Evolutionary conservation across 257 asterid species (phyloP).

Genomic region (Nicotiana tabacum): DNA sequence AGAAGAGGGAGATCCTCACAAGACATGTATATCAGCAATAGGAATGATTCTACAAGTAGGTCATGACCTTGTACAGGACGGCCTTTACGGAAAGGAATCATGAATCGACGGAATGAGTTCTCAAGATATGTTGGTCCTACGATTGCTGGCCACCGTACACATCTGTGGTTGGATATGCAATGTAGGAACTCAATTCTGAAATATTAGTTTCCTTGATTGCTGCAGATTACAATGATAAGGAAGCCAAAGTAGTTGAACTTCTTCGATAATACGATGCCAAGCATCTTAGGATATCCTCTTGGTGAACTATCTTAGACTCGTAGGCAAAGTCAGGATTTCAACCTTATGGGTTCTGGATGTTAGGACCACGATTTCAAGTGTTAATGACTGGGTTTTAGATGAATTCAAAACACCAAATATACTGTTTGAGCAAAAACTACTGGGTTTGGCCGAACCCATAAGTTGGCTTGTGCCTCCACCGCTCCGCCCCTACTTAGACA

Average conservation of each 20-base stretch:
- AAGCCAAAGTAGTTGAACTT: background rate
- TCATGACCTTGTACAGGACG: background rate
- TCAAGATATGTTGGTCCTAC: background rate
- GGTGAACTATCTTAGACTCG: background rate
- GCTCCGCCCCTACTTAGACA: background rate
- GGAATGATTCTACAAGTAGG: background rate
- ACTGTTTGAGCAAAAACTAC: too few relatives aligned
- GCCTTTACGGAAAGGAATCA: background rate
- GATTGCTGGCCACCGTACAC: background rate
- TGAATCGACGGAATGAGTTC: background rate
- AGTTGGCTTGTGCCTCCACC: too few relatives aligned
- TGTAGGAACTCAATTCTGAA: background rate
- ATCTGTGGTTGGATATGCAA: background rate
- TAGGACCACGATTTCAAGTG: too few relatives aligned
- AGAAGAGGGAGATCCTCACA: background rate
- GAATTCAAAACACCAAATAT: too few relatives aligned
- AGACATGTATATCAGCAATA: background rate
- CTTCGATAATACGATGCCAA: background rate
- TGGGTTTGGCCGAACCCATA: too few relatives aligned
- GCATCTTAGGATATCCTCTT: background rate
- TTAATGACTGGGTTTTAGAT: too few relatives aligned
- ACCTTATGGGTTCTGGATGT: too few relatives aligned
- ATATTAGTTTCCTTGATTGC: background rate
- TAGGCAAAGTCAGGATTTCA: too few relatives aligned
- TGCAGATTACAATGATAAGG: background rate